Evolutionary conservation across 805 yeast species (phyloP).

Genomic region (Ogataea saltuana): DNA sequence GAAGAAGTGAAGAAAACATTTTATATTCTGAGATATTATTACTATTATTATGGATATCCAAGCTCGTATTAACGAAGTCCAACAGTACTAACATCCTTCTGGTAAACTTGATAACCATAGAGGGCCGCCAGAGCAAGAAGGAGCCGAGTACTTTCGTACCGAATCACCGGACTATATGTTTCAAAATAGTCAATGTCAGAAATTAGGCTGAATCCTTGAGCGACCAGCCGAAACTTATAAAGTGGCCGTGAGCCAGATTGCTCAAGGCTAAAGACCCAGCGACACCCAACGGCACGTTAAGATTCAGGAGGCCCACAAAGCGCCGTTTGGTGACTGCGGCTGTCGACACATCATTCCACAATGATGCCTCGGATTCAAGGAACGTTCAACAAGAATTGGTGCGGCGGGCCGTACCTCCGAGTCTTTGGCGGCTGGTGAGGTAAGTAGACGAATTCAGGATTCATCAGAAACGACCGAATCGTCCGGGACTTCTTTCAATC

Average conservation of each 20-base stretch:
- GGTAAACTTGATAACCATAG: constrained; percentile 7
- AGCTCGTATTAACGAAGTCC: no score
- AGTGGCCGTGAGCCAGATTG: background rate
- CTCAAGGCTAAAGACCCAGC: background rate
- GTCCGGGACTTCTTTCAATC: no score
- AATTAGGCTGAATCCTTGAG: no score
- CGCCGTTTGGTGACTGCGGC: background rate
- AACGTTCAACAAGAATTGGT: background rate
- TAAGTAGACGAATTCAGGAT: background rate
- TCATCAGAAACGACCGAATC: no score
- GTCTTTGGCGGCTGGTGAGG: background rate
- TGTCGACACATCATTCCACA: background rate
- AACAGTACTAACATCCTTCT: constrained; percentile 22
- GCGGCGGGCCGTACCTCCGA: no score
- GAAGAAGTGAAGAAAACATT: no score
- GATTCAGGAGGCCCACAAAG: background rate
- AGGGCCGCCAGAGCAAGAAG: background rate
- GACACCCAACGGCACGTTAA: background rate
- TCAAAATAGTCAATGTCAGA: constrained; percentile 11
- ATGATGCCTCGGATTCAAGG: background rate
- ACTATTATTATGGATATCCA: no score
- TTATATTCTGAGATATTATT: no score
- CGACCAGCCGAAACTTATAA: background rate
- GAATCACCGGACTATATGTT: constrained; percentile 11
- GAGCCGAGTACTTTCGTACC: constrained; percentile 7